phyloP scores from a whole-genome alignment of 169 alveolate genomes.

The Eimeria tenella region DNA sequence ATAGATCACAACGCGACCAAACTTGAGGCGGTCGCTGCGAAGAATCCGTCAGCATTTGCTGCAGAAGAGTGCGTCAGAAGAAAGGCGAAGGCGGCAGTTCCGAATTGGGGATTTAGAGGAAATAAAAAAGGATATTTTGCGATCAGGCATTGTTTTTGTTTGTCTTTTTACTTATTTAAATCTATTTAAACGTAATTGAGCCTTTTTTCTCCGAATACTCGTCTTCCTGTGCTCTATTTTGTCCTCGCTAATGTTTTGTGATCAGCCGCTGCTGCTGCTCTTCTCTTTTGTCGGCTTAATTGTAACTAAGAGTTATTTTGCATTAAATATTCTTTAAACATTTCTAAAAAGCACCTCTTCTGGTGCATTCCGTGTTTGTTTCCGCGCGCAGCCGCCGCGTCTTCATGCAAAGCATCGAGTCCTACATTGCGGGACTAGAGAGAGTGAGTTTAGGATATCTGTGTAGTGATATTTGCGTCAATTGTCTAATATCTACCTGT shows the following conservation, averaged over 20 bases:
- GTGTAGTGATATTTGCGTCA: too few relatives aligned
- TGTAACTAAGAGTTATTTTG: too few relatives aligned
- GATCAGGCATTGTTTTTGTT: background rate
- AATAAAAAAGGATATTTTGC: background rate
- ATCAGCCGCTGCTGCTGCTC: background rate
- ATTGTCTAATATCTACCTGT: too few relatives aligned
- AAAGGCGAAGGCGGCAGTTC: background rate
- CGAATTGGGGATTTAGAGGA: background rate
- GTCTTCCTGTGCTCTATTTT: background rate
- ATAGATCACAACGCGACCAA: conserved; percentile 62
- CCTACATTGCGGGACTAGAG: conserved; percentile 76
- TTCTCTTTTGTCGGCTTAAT: background rate
- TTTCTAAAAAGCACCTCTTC: background rate
- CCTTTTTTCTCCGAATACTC: background rate
- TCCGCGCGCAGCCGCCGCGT: conserved; percentile 73
- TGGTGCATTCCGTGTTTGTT: background rate
- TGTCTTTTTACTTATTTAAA: background rate
- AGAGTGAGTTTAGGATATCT: conserved; percentile 2
- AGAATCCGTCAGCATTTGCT: conserved; percentile 43
- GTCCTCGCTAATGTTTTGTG: background rate
- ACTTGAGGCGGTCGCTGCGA: conserved; percentile 66
- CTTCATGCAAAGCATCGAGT: conserved; percentile 73
- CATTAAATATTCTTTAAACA: too few relatives aligned
- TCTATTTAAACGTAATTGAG: background rate
- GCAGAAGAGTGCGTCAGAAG: conserved; percentile 57